Base-by-base conservation (phyloP, 257 asterid species). In the Penstemon davidsonii region DNA sequence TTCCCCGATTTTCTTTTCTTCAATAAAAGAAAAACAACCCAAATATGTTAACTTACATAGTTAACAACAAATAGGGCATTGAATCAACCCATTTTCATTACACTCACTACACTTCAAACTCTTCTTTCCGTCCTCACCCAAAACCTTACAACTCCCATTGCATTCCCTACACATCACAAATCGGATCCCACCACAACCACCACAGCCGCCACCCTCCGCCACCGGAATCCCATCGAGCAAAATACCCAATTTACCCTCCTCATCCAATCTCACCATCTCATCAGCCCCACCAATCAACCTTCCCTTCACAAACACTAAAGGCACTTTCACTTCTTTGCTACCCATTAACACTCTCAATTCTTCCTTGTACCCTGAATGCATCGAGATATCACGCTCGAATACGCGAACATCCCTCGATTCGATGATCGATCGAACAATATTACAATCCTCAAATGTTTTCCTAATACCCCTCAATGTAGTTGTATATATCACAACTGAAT, bases 391-490 rank as follows among this genome's bases (percentile, higher is more conserved):
- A 0, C 98, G 86, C 64, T 94, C 99, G 0, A 81, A 55, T 63
- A 82, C 54, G 57, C 49, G 81, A 62, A 79, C 88, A 3, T 73
- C 40, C 76, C 78, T 83, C 7, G 98, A 87, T 71, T 87, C 93
- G 7, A 94, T 69, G 7, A 84, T 72, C 6, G 93, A 79, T 56
- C 99, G 65, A 0, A 85, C 90, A 3, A 47, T 75, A 41, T 88
- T 88, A 53, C 97, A 94, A 6, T 91, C 99, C 81, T 94, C 99
- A 37, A 91, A 94, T 0, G 98, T 94, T 75, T 88, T 94, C 69
- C 99, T 72, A 5, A 91, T 88, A 0, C 99, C 95, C 73, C 98
- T 83, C 76, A 94, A 65, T 0, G 96, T 91, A 0, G 99, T 94
- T 0, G 96, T 84, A 70, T 91, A 91, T 0, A 91, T 9, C 0